Conservation (phyloP, 2,329 filamentous ascomycete genomes). For the Penicillium sp. region DNA sequence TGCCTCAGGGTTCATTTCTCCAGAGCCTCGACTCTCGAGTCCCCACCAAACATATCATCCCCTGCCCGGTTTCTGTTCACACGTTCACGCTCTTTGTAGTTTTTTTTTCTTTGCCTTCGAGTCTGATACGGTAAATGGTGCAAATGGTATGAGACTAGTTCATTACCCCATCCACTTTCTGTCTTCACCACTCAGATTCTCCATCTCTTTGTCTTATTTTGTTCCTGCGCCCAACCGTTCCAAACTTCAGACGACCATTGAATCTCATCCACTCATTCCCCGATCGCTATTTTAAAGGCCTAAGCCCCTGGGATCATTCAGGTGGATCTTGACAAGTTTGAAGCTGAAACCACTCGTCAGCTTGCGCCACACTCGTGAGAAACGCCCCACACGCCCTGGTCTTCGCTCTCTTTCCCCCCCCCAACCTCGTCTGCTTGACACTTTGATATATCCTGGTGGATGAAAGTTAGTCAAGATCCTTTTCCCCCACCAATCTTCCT, state of each 20-base stretch:
- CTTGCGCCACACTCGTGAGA: constrained; percentile 47
- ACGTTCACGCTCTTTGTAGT: neutral
- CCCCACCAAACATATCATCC: constrained; percentile 8
- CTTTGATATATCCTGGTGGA: constrained; percentile 15
- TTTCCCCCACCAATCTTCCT: constrained; percentile 2
- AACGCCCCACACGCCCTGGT: constrained; percentile 38
- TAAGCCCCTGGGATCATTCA: constrained; percentile 12
- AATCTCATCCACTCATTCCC: constrained; percentile 20
- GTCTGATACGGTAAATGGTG: neutral
- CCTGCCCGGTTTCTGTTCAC: constrained; percentile 12
- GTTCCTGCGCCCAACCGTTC: constrained; percentile 11
- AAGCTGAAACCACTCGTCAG: constrained; percentile 44
- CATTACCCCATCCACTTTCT: neutral
- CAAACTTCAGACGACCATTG: constrained; percentile 19
- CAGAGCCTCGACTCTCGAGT: constrained; percentile 27
- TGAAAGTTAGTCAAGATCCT: constrained; percentile 22
- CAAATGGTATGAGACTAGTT: neutral
- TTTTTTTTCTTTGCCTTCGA: neutral
- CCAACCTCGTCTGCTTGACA: constrained; percentile 14
- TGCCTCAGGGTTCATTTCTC: constrained; percentile 19
- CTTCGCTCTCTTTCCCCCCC: constrained; percentile 19
- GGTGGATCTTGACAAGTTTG: constrained; percentile 27
- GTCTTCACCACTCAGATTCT: constrained; percentile 1
- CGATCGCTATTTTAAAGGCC: constrained; percentile 32
- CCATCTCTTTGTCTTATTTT: constrained; percentile 10